Conservation (phyloP, 2,329 filamentous ascomycete species). For the Aspergillus texensis region DNA sequence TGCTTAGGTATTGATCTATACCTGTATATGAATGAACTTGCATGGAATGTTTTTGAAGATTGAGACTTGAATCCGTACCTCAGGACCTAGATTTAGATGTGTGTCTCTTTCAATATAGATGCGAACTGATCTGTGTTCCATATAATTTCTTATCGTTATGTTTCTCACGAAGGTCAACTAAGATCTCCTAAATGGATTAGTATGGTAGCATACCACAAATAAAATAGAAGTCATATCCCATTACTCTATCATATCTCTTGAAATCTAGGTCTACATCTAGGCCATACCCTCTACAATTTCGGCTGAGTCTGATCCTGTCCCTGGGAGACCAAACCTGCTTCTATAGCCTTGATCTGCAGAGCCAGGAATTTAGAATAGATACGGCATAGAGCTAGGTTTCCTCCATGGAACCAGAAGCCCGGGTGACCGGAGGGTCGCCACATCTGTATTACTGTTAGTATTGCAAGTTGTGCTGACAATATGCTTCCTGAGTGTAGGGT, state of each 20-base stretch:
- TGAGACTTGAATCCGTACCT: neutral
- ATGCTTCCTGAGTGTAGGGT: neutral
- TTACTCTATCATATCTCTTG: neutral
- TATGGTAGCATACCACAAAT: neutral
- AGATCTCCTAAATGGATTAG: neutral
- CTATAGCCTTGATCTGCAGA: constrained; percentile 53
- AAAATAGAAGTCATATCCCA: neutral
- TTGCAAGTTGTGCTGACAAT: no score
- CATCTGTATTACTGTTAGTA: constrained; percentile 20
- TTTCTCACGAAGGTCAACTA: no score
- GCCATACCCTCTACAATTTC: neutral
- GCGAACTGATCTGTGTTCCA: neutral
- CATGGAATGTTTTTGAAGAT: neutral
- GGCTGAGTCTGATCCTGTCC: neutral
- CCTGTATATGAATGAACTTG: constrained; percentile 3
- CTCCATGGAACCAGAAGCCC: constrained; percentile 68
- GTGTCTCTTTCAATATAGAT: neutral
- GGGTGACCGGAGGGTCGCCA: constrained; percentile 65
- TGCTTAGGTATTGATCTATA: neutral
- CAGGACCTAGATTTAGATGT: neutral
- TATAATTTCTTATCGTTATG: neutral
- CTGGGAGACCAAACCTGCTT: constrained; percentile 38
- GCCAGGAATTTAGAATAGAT: constrained; percentile 60
- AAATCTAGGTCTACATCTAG: neutral
- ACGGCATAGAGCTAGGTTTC: constrained; percentile 64